Conservation (phyloP, 495 filamentous ascomycete genomes). For the Neurospora africana region DNA sequence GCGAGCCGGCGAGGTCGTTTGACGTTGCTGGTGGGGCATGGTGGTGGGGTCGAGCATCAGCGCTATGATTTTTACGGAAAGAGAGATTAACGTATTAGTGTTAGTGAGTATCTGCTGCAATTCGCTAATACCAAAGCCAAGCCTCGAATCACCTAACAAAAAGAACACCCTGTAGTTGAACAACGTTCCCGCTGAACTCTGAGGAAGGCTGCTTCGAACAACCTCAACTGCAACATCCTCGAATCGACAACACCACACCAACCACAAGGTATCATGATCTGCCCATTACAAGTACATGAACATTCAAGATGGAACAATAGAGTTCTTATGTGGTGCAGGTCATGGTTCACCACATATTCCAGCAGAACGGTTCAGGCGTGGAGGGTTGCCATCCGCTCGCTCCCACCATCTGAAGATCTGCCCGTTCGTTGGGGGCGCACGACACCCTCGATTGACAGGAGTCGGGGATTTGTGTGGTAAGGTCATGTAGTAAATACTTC, state of each 20-base stretch:
- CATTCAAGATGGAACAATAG: background rate
- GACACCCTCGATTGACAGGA: background rate
- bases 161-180: background rate
- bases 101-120: background rate
- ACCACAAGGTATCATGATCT: background rate
- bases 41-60: background rate
- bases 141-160: accelerated
- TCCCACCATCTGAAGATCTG: background rate
- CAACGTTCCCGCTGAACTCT: background rate
- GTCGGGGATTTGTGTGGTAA: background rate
- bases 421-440: background rate
- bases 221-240: background rate
- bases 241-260: background rate
- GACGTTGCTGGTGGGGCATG: background rate
- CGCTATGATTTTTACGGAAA: background rate
- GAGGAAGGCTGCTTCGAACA: background rate
- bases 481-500: background rate
- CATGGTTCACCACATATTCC: background rate
- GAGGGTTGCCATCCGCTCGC: background rate
- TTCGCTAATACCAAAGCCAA: background rate
- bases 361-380: background rate
- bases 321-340: background rate
- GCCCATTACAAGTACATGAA: background rate
- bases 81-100: background rate
- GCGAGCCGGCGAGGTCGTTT: background rate